Percentiles rank a stretch among this genome's conserved stretches.
Conservation (phyloP, 805 yeast species). For the Saccharomycodes ludwigii region DNA sequence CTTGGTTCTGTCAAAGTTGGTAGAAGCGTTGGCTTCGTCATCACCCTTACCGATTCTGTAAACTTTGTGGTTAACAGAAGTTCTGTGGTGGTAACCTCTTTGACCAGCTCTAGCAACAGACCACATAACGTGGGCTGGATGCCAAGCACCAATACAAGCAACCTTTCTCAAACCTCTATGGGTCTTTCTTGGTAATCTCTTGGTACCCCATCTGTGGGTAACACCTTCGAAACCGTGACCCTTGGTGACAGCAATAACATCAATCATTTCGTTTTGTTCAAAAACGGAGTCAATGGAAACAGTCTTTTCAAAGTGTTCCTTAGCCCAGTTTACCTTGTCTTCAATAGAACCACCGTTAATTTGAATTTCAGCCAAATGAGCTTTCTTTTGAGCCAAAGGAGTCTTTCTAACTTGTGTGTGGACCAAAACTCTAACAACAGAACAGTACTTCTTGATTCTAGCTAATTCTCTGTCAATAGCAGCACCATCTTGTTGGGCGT, state of each 20-base stretch:
- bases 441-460: conserved; percentile 95
- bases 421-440: conserved; percentile 97
- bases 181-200: conserved; percentile 99
- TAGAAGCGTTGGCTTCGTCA: conserved; percentile 90
- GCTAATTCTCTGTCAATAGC: conserved; percentile 92
- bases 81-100: conserved; percentile 99
- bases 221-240: conserved; percentile 99
- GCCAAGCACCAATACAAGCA: conserved; percentile 99
- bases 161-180: conserved; percentile 99
- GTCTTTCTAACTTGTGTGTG: conserved; percentile 99
- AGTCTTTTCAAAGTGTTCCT: conserved; percentile 98
- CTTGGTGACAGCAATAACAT: conserved; percentile 98
- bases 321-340: conserved; percentile 98
- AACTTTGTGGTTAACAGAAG: conserved; percentile 99
- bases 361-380: conserved; percentile 99
- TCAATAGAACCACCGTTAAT: conserved; percentile 97
- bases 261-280: conserved; percentile 98
- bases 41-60: conserved; percentile 98
- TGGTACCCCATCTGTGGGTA: conserved; percentile 99
- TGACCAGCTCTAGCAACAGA: conserved; percentile 99
- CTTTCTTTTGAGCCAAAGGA: conserved; percentile 98
- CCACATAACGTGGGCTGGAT: conserved; percentile 99
- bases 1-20: conserved; percentile 98
- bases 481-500: conserved; percentile 80
- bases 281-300: conserved; percentile 90